A percentile compares a stretch with the other conserved stretches of the same genome.
Conservation (phyloP, 1,284 basidiomycete species). For the Sanguinoderma infundibulare region DNA sequence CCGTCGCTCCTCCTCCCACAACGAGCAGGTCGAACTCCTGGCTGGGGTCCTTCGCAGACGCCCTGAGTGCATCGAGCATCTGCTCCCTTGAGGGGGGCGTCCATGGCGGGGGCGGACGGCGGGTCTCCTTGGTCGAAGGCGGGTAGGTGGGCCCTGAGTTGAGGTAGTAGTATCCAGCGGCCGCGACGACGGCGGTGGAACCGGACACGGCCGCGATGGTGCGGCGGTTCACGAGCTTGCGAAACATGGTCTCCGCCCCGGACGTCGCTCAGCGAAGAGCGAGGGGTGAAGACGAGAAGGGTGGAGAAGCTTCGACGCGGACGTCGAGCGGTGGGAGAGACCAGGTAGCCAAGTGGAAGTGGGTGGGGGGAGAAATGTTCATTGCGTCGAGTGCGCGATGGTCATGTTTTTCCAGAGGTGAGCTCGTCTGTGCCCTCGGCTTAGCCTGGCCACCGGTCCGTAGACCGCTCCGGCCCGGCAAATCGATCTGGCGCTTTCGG, state of each 20-base stretch:
- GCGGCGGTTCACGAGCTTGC: constrained; percentile 57
- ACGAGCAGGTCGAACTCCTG: constrained; percentile 83
- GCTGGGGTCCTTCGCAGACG: constrained; percentile 37
- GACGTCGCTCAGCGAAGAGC: constrained; percentile 24
- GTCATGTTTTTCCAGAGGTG: no score
- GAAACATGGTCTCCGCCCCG: constrained; percentile 35
- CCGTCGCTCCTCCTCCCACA: constrained; percentile 94
- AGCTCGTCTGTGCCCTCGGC: neutral
- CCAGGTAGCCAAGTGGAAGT: neutral
- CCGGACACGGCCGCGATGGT: constrained; percentile 56
- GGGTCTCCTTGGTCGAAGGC: constrained; percentile 59
- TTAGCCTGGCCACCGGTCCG: no score
- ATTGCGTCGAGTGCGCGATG: neutral
- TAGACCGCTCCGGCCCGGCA: no score
- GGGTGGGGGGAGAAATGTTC: neutral
- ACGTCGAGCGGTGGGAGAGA: constrained; percentile 1
- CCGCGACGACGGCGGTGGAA: constrained; percentile 53
- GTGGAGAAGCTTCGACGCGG: neutral
- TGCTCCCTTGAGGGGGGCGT: constrained; percentile 69
- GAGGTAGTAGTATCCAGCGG: constrained; percentile 70
- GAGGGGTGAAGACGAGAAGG: constrained; percentile 1
- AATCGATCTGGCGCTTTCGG: no score
- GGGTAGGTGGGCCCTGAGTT: constrained; percentile 74
- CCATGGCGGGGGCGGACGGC: constrained; percentile 76
- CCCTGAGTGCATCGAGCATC: constrained; percentile 64